Evolutionary conservation across 306 rosid species (phyloP), one percentile per base, ranked within the genome.

Genomic region (Cicer judaicum): DNA sequence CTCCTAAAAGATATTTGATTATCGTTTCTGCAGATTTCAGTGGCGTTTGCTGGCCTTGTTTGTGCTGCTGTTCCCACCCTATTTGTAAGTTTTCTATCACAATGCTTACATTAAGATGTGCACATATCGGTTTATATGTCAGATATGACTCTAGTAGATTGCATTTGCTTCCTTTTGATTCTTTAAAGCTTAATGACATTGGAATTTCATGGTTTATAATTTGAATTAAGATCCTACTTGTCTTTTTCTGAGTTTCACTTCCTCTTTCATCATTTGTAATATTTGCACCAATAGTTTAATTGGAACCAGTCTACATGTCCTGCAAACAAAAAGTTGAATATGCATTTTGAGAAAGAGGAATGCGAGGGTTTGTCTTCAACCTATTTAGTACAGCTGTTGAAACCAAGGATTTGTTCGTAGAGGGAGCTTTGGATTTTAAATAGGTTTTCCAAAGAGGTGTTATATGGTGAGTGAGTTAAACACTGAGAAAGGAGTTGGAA

Each of bases 31-130:
- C 93, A 90, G 97, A 86, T 96, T 81, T 90, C 92, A 7, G 92
- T 89, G 84, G 96, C 98, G 64, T 94, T 94, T 81, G 72, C 93
- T 5, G 84, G 97, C 93, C 84, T 94, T 66, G 96, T 92, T 70
- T 52, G 81, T 80, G 95, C 96, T 14, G 93, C 97, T 40, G 88
- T 94, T 56, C 99, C 99, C 18, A 80, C 96, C 13, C 76, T 92
- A 46, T 74, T 81, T 81, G 99, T 92, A 85, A 92, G 96, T 86
- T 76, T 18, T 67, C 66, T 6, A 56, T 72, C 70, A 16, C 44
- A 39, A 39, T 55, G 34, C 70, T 73, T 67, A 8, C 77, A 39
- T 70, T 71, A 78, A 13, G 55, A 70, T 59, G 44, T 49, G 59
- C 15, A 48, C 50, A 11, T 74, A 15, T 79, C 29, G 43, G 29